These are phyloP conservation scores for Anthracocystis walkeri DNA, from an alignment of 1,284 basidiomycete species.

Conservation along the genomic window DNA sequence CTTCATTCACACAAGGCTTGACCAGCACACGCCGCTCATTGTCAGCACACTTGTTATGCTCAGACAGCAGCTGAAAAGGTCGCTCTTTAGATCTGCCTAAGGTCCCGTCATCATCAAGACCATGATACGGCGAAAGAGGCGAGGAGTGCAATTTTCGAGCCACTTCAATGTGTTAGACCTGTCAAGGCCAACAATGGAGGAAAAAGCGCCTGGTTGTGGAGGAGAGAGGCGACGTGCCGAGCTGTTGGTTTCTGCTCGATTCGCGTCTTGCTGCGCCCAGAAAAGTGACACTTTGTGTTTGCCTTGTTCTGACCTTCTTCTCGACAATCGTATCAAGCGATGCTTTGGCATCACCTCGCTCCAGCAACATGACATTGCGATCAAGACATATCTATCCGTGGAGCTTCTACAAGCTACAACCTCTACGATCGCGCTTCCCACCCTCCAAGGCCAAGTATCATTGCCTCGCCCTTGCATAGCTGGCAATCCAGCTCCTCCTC, in stretches of 20 bases:
- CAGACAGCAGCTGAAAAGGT: no score
- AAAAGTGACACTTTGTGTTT: conserved; percentile 12
- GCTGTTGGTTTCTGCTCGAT: conserved; percentile 7
- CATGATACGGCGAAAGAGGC: neutral
- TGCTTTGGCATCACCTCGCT: neutral
- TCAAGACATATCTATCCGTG: neutral
- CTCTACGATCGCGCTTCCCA: neutral
- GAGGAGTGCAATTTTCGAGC: neutral
- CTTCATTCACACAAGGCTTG: neutral
- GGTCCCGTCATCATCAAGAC: no score
- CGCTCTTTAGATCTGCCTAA: no score
- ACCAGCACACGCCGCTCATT: no score
- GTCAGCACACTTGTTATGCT: no score
- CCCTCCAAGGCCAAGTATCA: neutral
- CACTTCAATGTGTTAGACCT: neutral
- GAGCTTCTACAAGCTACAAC: neutral
- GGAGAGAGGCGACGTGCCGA: neutral
- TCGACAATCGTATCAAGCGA: neutral
- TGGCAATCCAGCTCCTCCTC: neutral
- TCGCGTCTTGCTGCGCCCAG: conserved; percentile 3
- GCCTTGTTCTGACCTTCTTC: neutral
- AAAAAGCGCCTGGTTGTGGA: neutral
- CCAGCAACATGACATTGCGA: neutral
- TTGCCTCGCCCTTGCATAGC: neutral
- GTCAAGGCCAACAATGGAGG: neutral